Percentiles rank a stretch among this genome's conserved stretches.
These are phyloP conservation scores for Ceratocystis ficicola DNA, from an alignment of 2,329 filamentous ascomycete species.

Conservation along the genomic window DNA sequence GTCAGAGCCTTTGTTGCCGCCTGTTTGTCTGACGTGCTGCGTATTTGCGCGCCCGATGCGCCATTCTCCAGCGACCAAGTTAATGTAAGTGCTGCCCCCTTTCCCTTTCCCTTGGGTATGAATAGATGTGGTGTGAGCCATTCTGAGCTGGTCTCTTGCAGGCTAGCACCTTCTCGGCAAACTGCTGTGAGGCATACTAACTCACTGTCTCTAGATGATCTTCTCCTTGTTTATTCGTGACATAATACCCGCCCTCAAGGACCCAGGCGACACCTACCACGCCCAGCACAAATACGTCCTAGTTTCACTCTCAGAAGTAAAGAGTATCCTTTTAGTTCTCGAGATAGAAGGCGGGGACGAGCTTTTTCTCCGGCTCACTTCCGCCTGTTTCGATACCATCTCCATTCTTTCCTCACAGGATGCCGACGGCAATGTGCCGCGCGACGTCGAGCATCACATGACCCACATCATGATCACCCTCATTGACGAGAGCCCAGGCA, in stretches of 20 bases:
- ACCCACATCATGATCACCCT: slow-evolving; percentile 72
- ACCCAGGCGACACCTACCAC: slow-evolving; percentile 82
- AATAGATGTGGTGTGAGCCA: background rate
- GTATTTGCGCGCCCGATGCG: slow-evolving; percentile 85
- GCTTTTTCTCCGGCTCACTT: slow-evolving; percentile 71
- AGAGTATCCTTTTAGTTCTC: slow-evolving; percentile 83
- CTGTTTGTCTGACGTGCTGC: slow-evolving; percentile 85
- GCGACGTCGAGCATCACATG: slow-evolving; percentile 89
- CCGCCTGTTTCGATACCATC: slow-evolving; percentile 81
- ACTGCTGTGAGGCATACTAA: slow-evolving; percentile 23
- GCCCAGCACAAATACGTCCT: slow-evolving; percentile 86
- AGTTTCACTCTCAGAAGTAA: slow-evolving; percentile 77
- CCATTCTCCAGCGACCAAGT: slow-evolving; percentile 83
- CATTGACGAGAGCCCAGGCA: slow-evolving; percentile 68
- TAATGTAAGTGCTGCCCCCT: slow-evolving; percentile 48
- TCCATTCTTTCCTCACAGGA: slow-evolving; percentile 63
- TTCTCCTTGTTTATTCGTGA: slow-evolving; percentile 78
- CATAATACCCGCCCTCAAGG: slow-evolving; percentile 71
- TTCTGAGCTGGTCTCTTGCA: background rate
- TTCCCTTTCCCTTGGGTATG: too few relatives aligned
- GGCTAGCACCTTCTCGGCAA: too few relatives aligned
- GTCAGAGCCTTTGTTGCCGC: slow-evolving; percentile 80
- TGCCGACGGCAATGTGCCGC: slow-evolving; percentile 70
- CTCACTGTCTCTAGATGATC: slow-evolving; percentile 54
- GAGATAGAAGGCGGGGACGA: slow-evolving; percentile 74